Percentiles rank a stretch among this genome's conserved stretches.
Conservation (phyloP, 805 yeast genomes). For the Candida koratica region DNA sequence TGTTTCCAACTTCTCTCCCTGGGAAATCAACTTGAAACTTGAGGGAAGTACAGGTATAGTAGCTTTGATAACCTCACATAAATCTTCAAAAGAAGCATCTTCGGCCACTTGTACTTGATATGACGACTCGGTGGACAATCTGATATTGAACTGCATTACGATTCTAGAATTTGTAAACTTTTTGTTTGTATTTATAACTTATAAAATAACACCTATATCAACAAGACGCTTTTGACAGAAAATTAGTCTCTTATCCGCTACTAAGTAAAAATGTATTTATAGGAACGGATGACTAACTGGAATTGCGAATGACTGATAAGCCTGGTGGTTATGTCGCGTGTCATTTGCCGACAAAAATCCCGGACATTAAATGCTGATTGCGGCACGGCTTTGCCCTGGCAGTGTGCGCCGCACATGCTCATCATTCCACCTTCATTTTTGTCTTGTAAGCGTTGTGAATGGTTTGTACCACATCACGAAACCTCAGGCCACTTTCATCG, state of each 20-base stretch:
- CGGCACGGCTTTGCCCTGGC: too few species aligned
- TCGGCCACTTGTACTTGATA: constrained; percentile 49
- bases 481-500: constrained; percentile 3
- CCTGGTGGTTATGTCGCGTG: constrained; percentile 4
- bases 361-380: too few species aligned
- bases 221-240: too few species aligned
- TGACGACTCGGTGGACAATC: constrained; percentile 42
- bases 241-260: too few species aligned
- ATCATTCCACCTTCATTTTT: constrained; percentile 5
- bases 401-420: too few species aligned
- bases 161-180: neutral
- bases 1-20: constrained; percentile 34
- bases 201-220: too few species aligned
- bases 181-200: neutral
- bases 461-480: neutral
- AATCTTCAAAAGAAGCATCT: constrained; percentile 49
- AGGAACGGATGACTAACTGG: constrained; percentile 5
- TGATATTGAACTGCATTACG: constrained; percentile 13
- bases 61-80: constrained; percentile 44
- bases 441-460: constrained; percentile 5
- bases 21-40: constrained; percentile 37
- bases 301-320: constrained; percentile 9
- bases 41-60: constrained; percentile 38
- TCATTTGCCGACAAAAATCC: too few species aligned
- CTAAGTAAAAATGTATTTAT: constrained; percentile 1